phyloP scores from a whole-genome alignment of 2,329 filamentous ascomycete species.

The Fusarium sp. region DNA sequence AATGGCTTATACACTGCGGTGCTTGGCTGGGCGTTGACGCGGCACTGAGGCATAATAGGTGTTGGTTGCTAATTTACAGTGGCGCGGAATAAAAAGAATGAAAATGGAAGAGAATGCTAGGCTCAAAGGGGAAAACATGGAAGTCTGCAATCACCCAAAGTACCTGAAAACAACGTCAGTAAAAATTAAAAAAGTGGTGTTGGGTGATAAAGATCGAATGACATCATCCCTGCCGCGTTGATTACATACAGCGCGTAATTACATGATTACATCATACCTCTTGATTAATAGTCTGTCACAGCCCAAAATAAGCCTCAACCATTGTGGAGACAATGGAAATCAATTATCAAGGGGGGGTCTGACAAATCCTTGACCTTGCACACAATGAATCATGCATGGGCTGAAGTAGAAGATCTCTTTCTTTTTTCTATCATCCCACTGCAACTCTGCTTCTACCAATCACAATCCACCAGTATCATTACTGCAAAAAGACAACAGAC shows the following conservation, averaged over 20 bases:
- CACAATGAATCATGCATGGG: slow-evolving; percentile 13
- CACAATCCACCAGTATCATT: slow-evolving; percentile 15
- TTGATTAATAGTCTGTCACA: slow-evolving; percentile 1
- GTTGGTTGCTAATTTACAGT: neutral
- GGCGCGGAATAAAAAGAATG: slow-evolving; percentile 14
- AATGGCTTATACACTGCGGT: slow-evolving; percentile 2
- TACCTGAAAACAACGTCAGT: too few relatives aligned
- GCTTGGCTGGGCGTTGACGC: slow-evolving; percentile 24
- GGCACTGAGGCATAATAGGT: slow-evolving; percentile 7
- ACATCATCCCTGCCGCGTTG: slow-evolving; percentile 19
- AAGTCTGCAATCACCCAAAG: too few relatives aligned
- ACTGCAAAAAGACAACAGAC: neutral
- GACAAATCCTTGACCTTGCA: neutral
- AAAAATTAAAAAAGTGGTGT: neutral
- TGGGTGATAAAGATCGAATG: neutral
- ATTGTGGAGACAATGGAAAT: slow-evolving; percentile 11
- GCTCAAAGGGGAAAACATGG: too few relatives aligned
- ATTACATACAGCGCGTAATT: slow-evolving; percentile 1
- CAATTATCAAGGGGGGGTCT: neutral
- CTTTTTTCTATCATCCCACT: too few relatives aligned
- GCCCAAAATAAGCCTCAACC: slow-evolving; percentile 29
- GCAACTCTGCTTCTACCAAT: slow-evolving; percentile 11
- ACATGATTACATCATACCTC: slow-evolving; percentile 33
- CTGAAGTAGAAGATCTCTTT: neutral
- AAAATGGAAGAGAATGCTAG: neutral